Evolutionary conservation across 768 basidiomycete genomes (phyloP).

Genomic region (Leccinum aurantiacum): DNA sequence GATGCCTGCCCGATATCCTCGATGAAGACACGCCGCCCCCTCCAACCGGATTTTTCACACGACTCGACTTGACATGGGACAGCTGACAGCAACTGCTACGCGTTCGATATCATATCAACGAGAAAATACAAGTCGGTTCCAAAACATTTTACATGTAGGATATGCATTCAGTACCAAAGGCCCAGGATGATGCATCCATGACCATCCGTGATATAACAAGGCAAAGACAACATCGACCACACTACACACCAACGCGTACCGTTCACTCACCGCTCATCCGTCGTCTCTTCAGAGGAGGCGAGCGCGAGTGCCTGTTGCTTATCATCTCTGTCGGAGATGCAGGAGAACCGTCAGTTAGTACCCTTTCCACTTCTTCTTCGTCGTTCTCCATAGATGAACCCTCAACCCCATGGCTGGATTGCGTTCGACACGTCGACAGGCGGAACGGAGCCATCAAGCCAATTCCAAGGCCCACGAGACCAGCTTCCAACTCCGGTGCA

Average conservation of each 20-base stretch:
- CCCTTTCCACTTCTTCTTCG: constrained; percentile 37
- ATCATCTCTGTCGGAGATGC: constrained; percentile 23
- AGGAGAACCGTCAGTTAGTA: constrained; percentile 24
- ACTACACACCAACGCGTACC: constrained; percentile 21
- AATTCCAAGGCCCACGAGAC: constrained; percentile 39
- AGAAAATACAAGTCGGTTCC: constrained; percentile 28
- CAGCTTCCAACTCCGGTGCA: constrained; percentile 33
- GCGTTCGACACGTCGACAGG: constrained; percentile 41
- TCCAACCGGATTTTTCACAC: constrained; percentile 26
- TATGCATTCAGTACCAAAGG: constrained; percentile 22
- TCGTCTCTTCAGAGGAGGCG: constrained; percentile 53
- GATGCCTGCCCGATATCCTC: constrained; percentile 31
- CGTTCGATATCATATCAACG: constrained; percentile 1
- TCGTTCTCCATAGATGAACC: constrained; percentile 25
- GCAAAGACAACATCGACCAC: constrained; percentile 14
- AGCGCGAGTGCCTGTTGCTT: constrained; percentile 24
- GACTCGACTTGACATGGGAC: constrained; percentile 4
- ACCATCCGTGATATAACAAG: constrained; percentile 14
- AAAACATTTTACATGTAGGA: constrained; percentile 36
- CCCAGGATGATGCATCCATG: constrained; percentile 8
- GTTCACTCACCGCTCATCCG: constrained; percentile 35
- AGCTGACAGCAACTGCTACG: constrained; percentile 10
- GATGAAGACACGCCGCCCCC: constrained; percentile 23
- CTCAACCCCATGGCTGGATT: constrained; percentile 13
- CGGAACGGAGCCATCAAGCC: constrained; percentile 55